Evolutionary conservation across 371 early-diverging fungal genomes (phyloP).

Genomic region (Mucor ambiguus): DNA sequence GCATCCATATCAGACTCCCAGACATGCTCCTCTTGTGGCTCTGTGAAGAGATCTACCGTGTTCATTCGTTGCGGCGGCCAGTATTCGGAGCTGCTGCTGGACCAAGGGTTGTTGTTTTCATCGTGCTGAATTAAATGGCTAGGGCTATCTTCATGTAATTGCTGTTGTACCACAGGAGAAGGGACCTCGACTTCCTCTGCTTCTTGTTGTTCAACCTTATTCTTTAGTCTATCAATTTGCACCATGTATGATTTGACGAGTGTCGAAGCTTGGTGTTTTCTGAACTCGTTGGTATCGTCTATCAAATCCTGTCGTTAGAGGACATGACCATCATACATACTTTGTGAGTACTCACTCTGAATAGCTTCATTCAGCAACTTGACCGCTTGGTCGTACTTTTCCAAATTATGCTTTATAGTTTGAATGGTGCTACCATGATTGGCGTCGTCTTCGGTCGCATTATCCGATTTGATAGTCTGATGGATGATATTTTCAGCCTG

Average conservation of each 20-base stretch:
- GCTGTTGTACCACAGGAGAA: constrained; percentile 12
- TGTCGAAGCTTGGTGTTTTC: constrained; percentile 23
- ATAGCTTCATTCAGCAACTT: neutral
- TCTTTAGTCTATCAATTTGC: constrained; percentile 20
- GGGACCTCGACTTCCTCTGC: neutral
- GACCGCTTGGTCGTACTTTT: constrained; percentile 12
- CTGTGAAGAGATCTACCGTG: neutral
- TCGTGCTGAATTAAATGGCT: neutral
- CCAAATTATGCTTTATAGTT: constrained; percentile 2
- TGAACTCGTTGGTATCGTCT: constrained; percentile 27
- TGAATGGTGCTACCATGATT: constrained; percentile 9
- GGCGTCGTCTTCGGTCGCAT: neutral
- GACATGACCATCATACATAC: no score
- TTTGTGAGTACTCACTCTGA: neutral
- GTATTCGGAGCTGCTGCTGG: constrained; percentile 15
- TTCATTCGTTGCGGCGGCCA: constrained; percentile 11
- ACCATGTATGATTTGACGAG: constrained; percentile 17
- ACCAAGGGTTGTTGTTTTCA: constrained; percentile 1
- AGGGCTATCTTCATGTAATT: neutral
- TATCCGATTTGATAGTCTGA: constrained; percentile 17
- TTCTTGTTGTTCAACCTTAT: constrained; percentile 12
- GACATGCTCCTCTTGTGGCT: constrained; percentile 10
- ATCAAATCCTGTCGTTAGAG: neutral
- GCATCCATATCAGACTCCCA: constrained; percentile 75
- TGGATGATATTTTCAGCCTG: constrained; percentile 32